Evolutionary conservation across 495 filamentous ascomycete genomes (phyloP).

Genomic region (Neurospora sp.): DNA sequence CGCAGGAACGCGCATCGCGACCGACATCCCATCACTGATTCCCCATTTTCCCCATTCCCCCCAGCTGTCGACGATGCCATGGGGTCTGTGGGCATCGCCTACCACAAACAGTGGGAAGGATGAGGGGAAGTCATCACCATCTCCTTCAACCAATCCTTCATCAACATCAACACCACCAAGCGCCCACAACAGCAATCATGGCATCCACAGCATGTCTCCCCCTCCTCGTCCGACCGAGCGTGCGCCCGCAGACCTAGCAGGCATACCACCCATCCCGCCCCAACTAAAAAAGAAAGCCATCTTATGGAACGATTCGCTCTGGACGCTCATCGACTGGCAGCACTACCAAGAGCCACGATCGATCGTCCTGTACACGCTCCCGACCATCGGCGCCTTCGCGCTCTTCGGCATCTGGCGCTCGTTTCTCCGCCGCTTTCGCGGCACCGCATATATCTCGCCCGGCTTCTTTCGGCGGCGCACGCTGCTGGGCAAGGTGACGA

Average conservation of each 20-base stretch:
- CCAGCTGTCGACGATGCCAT: slow-evolving; percentile 16
- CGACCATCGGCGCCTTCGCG: slow-evolving; percentile 56
- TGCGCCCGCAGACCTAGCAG: not conserved
- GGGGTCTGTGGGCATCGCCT: slow-evolving; percentile 10
- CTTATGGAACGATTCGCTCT: slow-evolving; percentile 42
- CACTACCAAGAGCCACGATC: slow-evolving; percentile 58
- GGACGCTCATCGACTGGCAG: slow-evolving; percentile 47
- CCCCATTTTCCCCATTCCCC: not conserved
- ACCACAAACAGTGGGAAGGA: slow-evolving; percentile 3
- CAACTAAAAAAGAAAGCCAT: slow-evolving; percentile 24
- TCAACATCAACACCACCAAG: not conserved
- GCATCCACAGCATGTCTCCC: not conserved
- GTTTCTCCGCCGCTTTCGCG: slow-evolving; percentile 75
- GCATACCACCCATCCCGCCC: not conserved
- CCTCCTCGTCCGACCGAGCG: not conserved
- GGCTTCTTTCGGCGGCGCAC: slow-evolving; percentile 58
- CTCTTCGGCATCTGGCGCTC: slow-evolving; percentile 49
- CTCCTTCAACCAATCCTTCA: not conserved
- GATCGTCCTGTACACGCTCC: slow-evolving; percentile 41
- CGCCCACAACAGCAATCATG: not conserved
- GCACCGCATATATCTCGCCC: slow-evolving; percentile 58
- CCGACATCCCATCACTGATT: not conserved
- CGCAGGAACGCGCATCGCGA: not conserved
- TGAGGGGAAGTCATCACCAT: not conserved
- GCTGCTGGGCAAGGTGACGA: slow-evolving; percentile 77